A percentile compares a stretch with the other conserved stretches of the same genome.
phyloP scores from a whole-genome alignment of 1,139 yeast genomes.

The Pichia sp. region DNA sequence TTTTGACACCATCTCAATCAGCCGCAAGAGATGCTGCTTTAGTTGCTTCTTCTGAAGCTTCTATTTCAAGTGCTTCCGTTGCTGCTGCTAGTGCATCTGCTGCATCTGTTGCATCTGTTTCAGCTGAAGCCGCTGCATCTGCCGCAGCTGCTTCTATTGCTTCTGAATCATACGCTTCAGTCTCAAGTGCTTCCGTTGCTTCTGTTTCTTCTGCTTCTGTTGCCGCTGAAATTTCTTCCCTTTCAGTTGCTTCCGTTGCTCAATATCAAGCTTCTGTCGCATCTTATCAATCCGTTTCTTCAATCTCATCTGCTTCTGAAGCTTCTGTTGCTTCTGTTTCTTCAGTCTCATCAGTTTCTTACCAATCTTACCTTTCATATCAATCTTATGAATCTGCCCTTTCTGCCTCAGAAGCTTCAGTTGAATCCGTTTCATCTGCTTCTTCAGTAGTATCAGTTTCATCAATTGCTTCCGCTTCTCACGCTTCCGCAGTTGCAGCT shows the following conservation, averaged over 20 bases:
- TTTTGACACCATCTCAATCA: slow-evolving; percentile 32
- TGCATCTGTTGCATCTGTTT: slow-evolving; percentile 28
- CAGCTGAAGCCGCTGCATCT: slow-evolving; percentile 23
- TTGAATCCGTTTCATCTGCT: slow-evolving; percentile 2
- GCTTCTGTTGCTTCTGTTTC: slow-evolving; percentile 2
- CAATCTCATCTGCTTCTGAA: slow-evolving; percentile 22
- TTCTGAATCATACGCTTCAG: too few species aligned
- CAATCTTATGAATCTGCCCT: slow-evolving; percentile 2
- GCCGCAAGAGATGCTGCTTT: slow-evolving; percentile 23
- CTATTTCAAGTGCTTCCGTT: too few species aligned
- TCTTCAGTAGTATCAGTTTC: slow-evolving; percentile 14
- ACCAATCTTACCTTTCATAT: slow-evolving; percentile 17
- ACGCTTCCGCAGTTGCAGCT: slow-evolving; percentile 7
- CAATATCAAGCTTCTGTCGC: too few species aligned
- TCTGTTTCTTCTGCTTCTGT: too few species aligned
- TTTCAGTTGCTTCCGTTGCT: too few species aligned
- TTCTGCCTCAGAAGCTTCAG: neutral
- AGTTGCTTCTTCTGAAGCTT: too few species aligned
- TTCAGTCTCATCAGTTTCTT: slow-evolving; percentile 19
- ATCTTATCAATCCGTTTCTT: slow-evolving; percentile 20
- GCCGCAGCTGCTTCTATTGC: slow-evolving; percentile 15
- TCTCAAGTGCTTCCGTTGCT: too few species aligned
- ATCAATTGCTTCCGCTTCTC: slow-evolving; percentile 23
- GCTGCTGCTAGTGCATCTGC: too few species aligned
- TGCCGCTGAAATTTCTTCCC: too few species aligned